Evolutionary conservation across 2,329 filamentous ascomycete species (phyloP).

Genomic region (Albifimbria verrucaria): DNA sequence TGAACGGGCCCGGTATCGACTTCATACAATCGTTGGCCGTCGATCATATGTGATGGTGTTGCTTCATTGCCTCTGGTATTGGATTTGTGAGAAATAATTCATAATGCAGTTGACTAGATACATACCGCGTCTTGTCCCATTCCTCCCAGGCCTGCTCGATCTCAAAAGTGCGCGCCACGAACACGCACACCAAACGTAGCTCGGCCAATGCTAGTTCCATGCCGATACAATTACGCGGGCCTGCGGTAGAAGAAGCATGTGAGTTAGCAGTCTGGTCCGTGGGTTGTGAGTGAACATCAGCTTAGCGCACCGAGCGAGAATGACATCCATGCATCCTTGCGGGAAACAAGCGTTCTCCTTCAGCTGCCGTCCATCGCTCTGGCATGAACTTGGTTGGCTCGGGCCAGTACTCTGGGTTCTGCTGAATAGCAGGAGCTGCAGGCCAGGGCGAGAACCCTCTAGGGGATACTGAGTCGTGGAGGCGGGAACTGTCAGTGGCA

Average conservation of each 20-base stretch:
- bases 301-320: background rate
- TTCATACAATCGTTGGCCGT: constrained; percentile 29
- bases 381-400: constrained; percentile 7
- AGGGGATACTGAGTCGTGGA: background rate
- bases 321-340: background rate
- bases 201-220: constrained; percentile 49
- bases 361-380: constrained; percentile 23
- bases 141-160: constrained; percentile 15
- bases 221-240: constrained; percentile 53
- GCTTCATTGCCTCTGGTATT: background rate
- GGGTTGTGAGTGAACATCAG: too few species aligned
- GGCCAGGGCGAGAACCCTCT: constrained; percentile 7
- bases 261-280: constrained; percentile 29
- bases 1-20: constrained; percentile 30
- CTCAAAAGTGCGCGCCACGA: constrained; percentile 14
- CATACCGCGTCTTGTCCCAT: constrained; percentile 12
- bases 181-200: constrained; percentile 9
- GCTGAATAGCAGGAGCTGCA: constrained; percentile 6
- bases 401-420: background rate
- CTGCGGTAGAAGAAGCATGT: constrained; percentile 51
- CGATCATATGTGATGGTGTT: constrained; percentile 24
- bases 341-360: background rate
- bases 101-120: background rate
- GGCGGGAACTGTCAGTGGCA: constrained; percentile 12
- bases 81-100: background rate